phyloP scores from a whole-genome alignment of 129 eudicot species.

The Smallanthus sonchifolius region DNA sequence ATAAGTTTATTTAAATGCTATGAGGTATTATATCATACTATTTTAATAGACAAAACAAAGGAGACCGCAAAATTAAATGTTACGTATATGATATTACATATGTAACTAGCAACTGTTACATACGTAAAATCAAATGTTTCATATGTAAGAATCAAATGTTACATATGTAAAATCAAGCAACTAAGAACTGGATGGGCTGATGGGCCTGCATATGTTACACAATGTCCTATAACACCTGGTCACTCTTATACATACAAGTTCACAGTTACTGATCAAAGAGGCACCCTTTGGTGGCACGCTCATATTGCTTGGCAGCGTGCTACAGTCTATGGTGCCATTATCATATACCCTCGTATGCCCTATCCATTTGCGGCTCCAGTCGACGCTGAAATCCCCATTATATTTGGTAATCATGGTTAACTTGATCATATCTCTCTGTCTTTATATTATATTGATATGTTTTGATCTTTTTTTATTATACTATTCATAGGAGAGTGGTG shows the following conservation, averaged over 20 bases:
- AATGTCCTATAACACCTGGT: slow-evolving; percentile 66
- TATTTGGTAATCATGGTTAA: slow-evolving; percentile 39
- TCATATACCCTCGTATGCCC: slow-evolving; percentile 67
- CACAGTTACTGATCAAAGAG: slow-evolving; percentile 48
- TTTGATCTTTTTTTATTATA: neutral
- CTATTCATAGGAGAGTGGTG: slow-evolving; percentile 68
- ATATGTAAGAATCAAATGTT: too few relatives aligned
- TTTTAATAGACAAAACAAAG: too few relatives aligned
- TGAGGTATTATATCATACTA: too few relatives aligned
- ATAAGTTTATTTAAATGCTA: too few relatives aligned
- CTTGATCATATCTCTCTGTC: neutral
- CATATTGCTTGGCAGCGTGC: slow-evolving; percentile 83
- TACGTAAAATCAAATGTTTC: too few relatives aligned
- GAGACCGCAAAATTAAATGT: too few relatives aligned
- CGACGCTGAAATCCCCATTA: slow-evolving; percentile 46
- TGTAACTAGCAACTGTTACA: too few relatives aligned
- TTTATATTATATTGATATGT: neutral
- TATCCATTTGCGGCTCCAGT: slow-evolving; percentile 49
- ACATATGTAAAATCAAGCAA: slow-evolving; percentile 58
- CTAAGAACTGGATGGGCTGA: slow-evolving; percentile 84
- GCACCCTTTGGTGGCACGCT: slow-evolving; percentile 89
- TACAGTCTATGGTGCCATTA: slow-evolving; percentile 61
- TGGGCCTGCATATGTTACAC: slow-evolving; percentile 89
- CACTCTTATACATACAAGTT: slow-evolving; percentile 62
- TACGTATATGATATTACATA: too few relatives aligned